These are phyloP conservation scores for Neonectria sp. DNA, from an alignment of 2,329 filamentous ascomycete species.

Conservation along the genomic window DNA sequence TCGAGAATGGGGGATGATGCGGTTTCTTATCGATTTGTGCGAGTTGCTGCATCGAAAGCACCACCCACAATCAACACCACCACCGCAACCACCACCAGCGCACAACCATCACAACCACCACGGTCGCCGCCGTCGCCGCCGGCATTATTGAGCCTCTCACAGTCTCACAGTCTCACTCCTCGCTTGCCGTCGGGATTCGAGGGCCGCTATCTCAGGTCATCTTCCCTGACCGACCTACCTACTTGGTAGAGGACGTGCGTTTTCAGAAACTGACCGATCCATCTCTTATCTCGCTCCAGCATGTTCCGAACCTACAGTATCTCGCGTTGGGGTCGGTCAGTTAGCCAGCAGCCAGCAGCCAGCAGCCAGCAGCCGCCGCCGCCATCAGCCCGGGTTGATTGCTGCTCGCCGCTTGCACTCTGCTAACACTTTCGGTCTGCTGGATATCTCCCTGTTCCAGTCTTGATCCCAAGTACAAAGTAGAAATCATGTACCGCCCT, in stretches of 20 bases:
- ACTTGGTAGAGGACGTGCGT: conserved; percentile 24
- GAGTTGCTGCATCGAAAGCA: conserved; percentile 24
- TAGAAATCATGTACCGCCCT: conserved; percentile 4
- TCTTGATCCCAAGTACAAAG: not conserved
- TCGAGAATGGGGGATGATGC: conserved; percentile 33
- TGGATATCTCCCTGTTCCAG: not conserved
- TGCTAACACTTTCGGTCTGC: not conserved
- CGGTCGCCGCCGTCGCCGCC: conserved; percentile 23
- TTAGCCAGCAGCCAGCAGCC: not conserved
- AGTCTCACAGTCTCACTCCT: not conserved
- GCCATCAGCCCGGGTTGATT: conserved; percentile 1
- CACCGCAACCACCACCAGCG: conserved; percentile 16
- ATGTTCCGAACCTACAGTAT: not conserved
- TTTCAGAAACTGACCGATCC: conserved; percentile 18
- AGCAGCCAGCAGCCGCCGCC: conserved; percentile 4
- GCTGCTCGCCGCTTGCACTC: conserved; percentile 2
- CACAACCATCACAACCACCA: not conserved
- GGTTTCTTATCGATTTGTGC: conserved; percentile 34
- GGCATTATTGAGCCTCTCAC: conserved; percentile 16
- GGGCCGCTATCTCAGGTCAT: conserved; percentile 25
- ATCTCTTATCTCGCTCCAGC: conserved; percentile 26
- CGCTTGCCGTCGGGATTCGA: conserved; percentile 11
- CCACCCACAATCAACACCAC: conserved; percentile 8
- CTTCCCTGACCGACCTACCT: conserved; percentile 25
- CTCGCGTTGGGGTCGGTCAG: conserved; percentile 15